Evolutionary conservation across 805 yeast genomes (phyloP), one percentile per base, ranked within the genome.

Genomic region (Candida berthetii): DNA sequence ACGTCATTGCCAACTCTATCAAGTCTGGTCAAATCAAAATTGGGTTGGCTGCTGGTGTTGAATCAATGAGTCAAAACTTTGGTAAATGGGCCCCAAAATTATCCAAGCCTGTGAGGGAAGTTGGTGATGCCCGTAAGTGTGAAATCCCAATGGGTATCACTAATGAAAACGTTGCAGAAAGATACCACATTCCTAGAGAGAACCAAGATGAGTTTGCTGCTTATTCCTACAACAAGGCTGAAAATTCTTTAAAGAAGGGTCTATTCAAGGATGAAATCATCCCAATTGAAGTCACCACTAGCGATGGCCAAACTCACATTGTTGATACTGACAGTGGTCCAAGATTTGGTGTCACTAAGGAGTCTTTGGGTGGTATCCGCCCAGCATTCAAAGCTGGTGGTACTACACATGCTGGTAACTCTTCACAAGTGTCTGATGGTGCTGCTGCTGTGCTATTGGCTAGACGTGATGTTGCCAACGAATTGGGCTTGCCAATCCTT

Each of bases 61-160:
- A 90, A 68, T 82, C 95, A 52, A 91, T 91, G 98, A 75, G 95
- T n/a, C 69, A 74, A 48, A 82, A 82, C 68, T 89, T 85, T 62
- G 93, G 93, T n/a, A 75, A 76, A 50, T 78, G 91, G 33, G 66
- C 82, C 44, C 83, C 88, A 10, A 66, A 69, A 34, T 69, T 82
- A 45, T 78, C 86, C 11, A 72, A 74, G 17, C 65, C 66, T 15
- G 57, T 77, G 54, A 56, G 67, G 36, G 58, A 60, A 9, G 61
- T 70, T 49, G 55, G 60, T 38, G 74, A 68, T 37, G 82, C 83
- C n/a, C 69, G 69, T 47, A 81, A 81, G 62, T 91, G 97, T 66
- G 67, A 84, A 63, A 78, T 91, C 48, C 98, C 98, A 50, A 91
- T 91, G 98, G 98, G 98, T 36, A 81, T 82, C 55, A 91, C 98